phyloP scores from a whole-genome alignment of 2,329 filamentous ascomycete genomes.

The Madurella mycetomatis region DNA sequence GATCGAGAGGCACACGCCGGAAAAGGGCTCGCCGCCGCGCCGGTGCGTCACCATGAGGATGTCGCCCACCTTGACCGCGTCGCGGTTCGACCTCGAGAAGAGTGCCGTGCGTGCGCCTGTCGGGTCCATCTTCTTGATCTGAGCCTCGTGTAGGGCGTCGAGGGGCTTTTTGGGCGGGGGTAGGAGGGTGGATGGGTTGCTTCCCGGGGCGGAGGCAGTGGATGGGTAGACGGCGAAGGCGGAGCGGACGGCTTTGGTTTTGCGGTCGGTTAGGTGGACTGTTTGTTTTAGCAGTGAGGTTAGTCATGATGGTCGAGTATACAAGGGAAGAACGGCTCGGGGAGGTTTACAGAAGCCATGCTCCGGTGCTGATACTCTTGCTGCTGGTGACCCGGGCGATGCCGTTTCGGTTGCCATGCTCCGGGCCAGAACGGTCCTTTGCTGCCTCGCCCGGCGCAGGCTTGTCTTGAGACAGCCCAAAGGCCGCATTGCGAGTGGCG shows the following conservation, averaged over 20 bases:
- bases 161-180: conserved; percentile 52
- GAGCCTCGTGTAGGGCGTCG: conserved; percentile 58
- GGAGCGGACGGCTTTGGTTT: conserved; percentile 33
- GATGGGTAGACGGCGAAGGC: conserved; percentile 47
- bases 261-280: conserved; percentile 31
- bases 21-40: conserved; percentile 76
- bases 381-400: conserved; percentile 16
- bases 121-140: conserved; percentile 75
- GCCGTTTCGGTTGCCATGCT: conserved; percentile 42
- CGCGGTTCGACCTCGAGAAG: conserved; percentile 63
- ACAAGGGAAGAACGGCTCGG: background rate
- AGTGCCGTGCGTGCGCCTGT: conserved; percentile 76
- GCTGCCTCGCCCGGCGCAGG: conserved; percentile 54
- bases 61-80: conserved; percentile 79
- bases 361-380: conserved; percentile 27
- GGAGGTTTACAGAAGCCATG: conserved; percentile 26
- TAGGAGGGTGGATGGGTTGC: conserved; percentile 12
- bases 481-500: conserved; percentile 56
- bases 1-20: conserved; percentile 83
- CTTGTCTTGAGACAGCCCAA: conserved; percentile 65
- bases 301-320: background rate
- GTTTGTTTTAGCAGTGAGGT: background rate
- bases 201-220: conserved; percentile 4
- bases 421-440: conserved; percentile 38
- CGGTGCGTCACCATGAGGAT: conserved; percentile 85